These are phyloP conservation scores for Fraxinus latifolia DNA, from an alignment of 305 asterid genomes.

Conservation along the genomic window DNA sequence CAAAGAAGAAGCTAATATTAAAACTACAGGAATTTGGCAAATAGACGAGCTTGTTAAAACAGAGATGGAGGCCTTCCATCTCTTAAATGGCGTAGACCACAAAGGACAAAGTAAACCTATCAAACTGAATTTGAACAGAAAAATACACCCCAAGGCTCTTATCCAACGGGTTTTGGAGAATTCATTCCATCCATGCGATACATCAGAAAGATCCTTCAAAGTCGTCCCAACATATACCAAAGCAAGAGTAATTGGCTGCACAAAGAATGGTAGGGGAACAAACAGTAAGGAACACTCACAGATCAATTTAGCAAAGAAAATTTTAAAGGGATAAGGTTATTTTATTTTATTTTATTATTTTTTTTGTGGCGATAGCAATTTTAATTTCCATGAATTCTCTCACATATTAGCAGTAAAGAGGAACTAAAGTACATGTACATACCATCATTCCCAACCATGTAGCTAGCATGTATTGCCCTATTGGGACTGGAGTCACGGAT, in stretches of 20 bases:
- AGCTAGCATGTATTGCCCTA: conserved; percentile 82
- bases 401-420: conserved; percentile 2
- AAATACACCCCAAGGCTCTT: conserved; percentile 23
- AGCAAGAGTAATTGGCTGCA: conserved; percentile 92
- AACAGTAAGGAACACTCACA: not conserved
- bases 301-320: not conserved
- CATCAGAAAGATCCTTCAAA: conserved; percentile 92
- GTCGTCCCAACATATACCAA: conserved; percentile 97
- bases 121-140: not conserved
- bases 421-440: conserved; percentile 18
- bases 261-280: not conserved
- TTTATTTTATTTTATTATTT: not conserved
- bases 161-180: conserved; percentile 93
- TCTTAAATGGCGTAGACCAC: not conserved
- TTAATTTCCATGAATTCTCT: not conserved
- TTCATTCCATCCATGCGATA: conserved; percentile 92
- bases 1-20: conserved; percentile 20
- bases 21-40: not conserved
- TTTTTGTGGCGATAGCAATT: not conserved
- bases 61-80: not conserved
- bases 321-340: not conserved
- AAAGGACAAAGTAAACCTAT: not conserved
- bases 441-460: conserved; percentile 99
- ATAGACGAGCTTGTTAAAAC: not conserved
- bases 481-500: conserved; percentile 88